Evolutionary conservation across 176 grass and related monocot species (phyloP), one percentile per base, ranked within the genome.

Genomic region (Phragmites australis): DNA sequence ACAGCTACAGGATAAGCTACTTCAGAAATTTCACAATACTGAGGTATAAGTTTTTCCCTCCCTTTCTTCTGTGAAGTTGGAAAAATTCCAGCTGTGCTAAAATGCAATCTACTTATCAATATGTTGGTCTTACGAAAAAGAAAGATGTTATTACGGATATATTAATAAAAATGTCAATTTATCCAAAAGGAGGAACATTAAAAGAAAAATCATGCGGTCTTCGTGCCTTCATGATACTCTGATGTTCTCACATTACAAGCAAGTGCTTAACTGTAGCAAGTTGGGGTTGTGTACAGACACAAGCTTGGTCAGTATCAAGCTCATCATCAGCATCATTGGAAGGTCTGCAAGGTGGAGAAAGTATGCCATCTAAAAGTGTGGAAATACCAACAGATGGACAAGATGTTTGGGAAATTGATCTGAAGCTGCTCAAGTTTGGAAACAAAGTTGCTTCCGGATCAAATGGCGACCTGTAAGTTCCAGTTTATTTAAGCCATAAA

Each of bases 371-470:
- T 71, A 77, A 65, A 25, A 81, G 86, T 82, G 94, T 97, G 18
- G 37, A 83, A 84, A 93, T 98, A 87, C 92, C 95, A 74, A 89
- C 86, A 17, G 90, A 98, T 64, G 92, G 84, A 48, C 81, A 47
- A 46, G 78, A 94, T 66, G 90, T 94, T 75, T 98, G 95, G 95
- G 90, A 93, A 85, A 91, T 98, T 83, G 83, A 98, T 80, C 72
- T 90, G 53, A 79, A 72, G 25, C 86, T 91, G 21, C 90, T 98
- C 8, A 89, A 83, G 15, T 98, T 98, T 87, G 95, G 86, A 68
- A 75, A 77, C 68, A 93, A 89, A 87, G 78, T 94, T 37, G 88
- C 81, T 26, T 94, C 88, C 8, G 92, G 95, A 83, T 94, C 86
- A 68, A 93, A 89, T 53, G 80, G 92, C 0, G 81, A 98, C 60